A percentile compares a stretch with the other conserved stretches of the same genome.
Conservation (phyloP, 2,329 filamentous ascomycete genomes). For the Colletotrichum acutatum region DNA sequence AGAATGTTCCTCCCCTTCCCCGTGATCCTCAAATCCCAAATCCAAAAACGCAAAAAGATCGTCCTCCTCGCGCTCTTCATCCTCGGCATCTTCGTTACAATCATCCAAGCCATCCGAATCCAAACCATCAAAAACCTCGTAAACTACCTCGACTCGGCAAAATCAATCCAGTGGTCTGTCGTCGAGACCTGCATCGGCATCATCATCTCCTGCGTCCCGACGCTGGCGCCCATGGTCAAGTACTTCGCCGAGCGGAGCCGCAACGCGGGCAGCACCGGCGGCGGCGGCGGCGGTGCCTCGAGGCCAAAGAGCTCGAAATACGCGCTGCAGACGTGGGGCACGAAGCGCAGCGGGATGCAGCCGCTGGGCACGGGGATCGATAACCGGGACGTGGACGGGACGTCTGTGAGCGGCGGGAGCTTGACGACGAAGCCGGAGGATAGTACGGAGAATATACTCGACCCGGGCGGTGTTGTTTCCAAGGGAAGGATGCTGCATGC, state of each 20-base stretch:
- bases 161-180: slow-evolving; percentile 56
- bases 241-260: slow-evolving; percentile 46
- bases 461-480: not conserved
- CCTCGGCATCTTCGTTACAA: slow-evolving; percentile 61
- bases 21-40: slow-evolving; percentile 48
- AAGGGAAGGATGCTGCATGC: not conserved
- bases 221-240: slow-evolving; percentile 54
- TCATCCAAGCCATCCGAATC: slow-evolving; percentile 63
- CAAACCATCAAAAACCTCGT: slow-evolving; percentile 56
- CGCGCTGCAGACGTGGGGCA: slow-evolving; percentile 41
- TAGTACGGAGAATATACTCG: slow-evolving; percentile 27
- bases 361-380: slow-evolving; percentile 29
- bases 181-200: slow-evolving; percentile 58
- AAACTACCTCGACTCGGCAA: slow-evolving; percentile 56
- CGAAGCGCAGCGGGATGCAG: slow-evolving; percentile 36
- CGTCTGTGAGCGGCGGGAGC: not conserved
- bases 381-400: not conserved
- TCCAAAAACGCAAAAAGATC: slow-evolving; percentile 53
- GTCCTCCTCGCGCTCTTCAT: slow-evolving; percentile 56
- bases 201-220: slow-evolving; percentile 53
- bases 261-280: not conserved
- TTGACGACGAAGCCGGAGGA: slow-evolving; percentile 15
- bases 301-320: slow-evolving; percentile 36
- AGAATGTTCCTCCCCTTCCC: slow-evolving; percentile 56
- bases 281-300: slow-evolving; percentile 18